phyloP scores from a whole-genome alignment of 768 basidiomycete species.

The Galerina sulciceps region DNA sequence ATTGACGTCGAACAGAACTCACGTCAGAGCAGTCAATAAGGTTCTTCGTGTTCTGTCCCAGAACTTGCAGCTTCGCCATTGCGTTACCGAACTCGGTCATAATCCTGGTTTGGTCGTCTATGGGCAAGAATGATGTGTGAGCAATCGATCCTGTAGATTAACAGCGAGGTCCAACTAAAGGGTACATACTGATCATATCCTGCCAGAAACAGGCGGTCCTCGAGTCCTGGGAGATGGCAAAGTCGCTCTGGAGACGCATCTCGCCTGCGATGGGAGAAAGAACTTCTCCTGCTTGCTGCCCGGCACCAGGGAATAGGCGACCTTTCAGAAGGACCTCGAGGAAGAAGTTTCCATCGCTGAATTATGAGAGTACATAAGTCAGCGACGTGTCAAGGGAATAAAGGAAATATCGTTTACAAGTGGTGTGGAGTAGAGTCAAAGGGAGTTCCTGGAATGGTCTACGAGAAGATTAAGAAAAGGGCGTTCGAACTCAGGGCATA shows the following conservation, averaged over 20 bases:
- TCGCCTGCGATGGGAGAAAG: conserved; percentile 25
- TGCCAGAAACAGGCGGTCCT: conserved; percentile 30
- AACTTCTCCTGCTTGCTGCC: conserved; percentile 25
- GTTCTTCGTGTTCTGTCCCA: conserved; percentile 29
- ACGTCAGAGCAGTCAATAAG: conserved; percentile 43
- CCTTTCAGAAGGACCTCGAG: conserved; percentile 39
- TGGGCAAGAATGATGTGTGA: neutral
- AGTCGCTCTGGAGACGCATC: conserved; percentile 29
- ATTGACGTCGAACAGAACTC: neutral
- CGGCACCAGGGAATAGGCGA: conserved; percentile 19
- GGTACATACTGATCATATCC: conserved; percentile 18
- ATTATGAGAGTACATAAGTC: neutral
- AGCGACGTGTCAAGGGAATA: no score
- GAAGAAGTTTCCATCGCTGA: conserved; percentile 37
- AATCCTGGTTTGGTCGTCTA: conserved; percentile 30
- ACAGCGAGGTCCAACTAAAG: neutral
- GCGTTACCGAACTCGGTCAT: conserved; percentile 29
- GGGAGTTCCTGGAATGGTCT: conserved; percentile 30
- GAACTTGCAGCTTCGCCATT: conserved; percentile 37
- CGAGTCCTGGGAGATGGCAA: conserved; percentile 25
- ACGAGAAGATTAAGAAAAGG: no score
- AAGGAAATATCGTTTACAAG: neutral
- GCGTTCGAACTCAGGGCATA: no score
- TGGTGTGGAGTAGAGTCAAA: conserved; percentile 27
- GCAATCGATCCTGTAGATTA: no score